Evolutionary conservation across 371 early-diverging fungal genomes (phyloP).

Genomic region (Cokeromyces recurvatus): DNA sequence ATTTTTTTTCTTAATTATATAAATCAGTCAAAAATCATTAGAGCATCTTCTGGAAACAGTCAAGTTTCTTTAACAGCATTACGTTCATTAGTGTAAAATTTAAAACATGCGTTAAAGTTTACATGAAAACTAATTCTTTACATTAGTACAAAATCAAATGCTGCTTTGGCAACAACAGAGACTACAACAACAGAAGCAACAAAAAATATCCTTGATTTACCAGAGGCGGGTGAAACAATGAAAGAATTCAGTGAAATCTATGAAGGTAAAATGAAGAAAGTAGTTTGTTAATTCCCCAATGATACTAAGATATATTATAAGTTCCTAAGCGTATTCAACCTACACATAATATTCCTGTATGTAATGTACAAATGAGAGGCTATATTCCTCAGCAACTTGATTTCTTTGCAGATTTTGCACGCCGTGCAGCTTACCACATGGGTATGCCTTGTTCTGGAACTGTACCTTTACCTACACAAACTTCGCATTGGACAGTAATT

Average conservation of each 20-base stretch:
- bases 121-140: too few relatives aligned
- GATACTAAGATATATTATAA: conserved; percentile 1
- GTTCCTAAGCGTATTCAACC: conserved; percentile 41
- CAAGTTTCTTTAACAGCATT: conserved; percentile 1
- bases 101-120: background rate
- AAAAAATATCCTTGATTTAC: conserved; percentile 12
- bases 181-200: background rate
- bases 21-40: conserved; percentile 9
- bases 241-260: conserved; percentile 10
- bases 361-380: conserved; percentile 68
- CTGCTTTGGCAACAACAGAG: background rate
- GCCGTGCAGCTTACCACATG: conserved; percentile 75
- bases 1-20: too few relatives aligned
- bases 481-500: conserved; percentile 85
- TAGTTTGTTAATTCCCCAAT: too few relatives aligned
- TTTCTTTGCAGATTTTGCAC: conserved; percentile 82
- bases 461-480: conserved; percentile 74
- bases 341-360: conserved; percentile 66
- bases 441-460: conserved; percentile 74
- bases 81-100: conserved; percentile 11
- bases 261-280: too few relatives aligned
- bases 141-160: too few relatives aligned
- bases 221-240: conserved; percentile 10
- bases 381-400: conserved; percentile 81
- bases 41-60: conserved; percentile 11